Evolutionary conservation across 1,284 basidiomycete genomes (phyloP).

Genomic region (Cutaneotrichosporon cyanovorans): DNA sequence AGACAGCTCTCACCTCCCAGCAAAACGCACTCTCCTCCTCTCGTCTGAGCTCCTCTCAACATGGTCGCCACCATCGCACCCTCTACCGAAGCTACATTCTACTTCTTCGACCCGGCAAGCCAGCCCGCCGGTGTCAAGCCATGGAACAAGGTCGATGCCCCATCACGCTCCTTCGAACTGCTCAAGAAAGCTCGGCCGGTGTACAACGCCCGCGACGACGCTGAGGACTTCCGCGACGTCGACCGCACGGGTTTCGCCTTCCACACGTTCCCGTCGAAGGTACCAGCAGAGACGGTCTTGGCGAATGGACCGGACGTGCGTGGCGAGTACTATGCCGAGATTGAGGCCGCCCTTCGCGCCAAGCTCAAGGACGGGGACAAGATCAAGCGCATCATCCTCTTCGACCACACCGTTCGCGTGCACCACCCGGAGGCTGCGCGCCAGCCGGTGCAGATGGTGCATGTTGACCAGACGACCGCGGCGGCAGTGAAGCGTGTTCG

Average conservation of each 20-base stretch:
- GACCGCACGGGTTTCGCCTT: constrained; percentile 17
- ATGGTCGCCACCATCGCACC: neutral
- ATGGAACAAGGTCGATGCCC: constrained; percentile 16
- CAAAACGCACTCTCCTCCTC: too few relatives aligned
- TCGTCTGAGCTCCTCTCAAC: too few relatives aligned
- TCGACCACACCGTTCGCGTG: constrained; percentile 20
- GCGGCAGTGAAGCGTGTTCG: constrained; percentile 13
- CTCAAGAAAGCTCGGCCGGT: constrained; percentile 1
- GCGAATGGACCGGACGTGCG: constrained; percentile 8
- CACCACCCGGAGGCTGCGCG: constrained; percentile 10
- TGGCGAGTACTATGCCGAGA: constrained; percentile 12
- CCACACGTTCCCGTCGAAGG: constrained; percentile 10
- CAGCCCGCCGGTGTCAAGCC: constrained; percentile 3
- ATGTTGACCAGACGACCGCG: constrained; percentile 18
- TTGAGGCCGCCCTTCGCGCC: constrained; percentile 10
- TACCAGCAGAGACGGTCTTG: constrained; percentile 6
- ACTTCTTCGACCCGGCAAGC: constrained; percentile 9
- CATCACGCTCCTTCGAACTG: constrained; percentile 1
- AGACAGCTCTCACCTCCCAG: too few relatives aligned
- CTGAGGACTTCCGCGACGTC: constrained; percentile 12
- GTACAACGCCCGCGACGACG: constrained; percentile 15
- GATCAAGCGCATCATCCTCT: constrained; percentile 8
- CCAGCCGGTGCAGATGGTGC: constrained; percentile 14
- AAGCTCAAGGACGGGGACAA: constrained; percentile 9
- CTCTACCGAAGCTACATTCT: constrained; percentile 8